Base-by-base conservation (phyloP, 352 stramenopile genomes). In the Globisporangium polare region DNA sequence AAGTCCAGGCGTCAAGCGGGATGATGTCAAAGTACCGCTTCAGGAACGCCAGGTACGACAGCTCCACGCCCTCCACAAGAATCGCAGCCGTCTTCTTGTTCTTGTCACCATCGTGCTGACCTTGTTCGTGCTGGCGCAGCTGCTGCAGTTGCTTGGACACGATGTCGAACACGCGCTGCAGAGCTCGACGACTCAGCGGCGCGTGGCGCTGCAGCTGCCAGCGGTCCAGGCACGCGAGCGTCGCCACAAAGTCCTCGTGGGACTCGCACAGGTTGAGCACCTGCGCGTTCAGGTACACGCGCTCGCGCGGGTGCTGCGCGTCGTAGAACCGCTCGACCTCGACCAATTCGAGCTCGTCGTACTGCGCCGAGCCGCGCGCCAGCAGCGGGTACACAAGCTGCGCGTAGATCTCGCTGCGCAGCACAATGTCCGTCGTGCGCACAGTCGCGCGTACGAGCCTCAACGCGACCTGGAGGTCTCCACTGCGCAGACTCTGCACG, bases 201-300 rank as follows among this genome's bases (percentile, higher is more conserved):
- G 60, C 67, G n/a, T 54, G 58, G 33, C 67, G 58, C 55, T 81
- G 74, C n/a, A 49, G 63, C 22, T 88, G 77, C 75, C 77, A 89
- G 22, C 79, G 75, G 45, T 91, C 77, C 20, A 91, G 56, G 33
- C 77, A 83, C 37, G 77, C 69, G 3, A 91, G 46, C 72, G 85
- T 74, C 2, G 79, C 87, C 26, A 68, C 72, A 22, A 91, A 60
- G 27, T 91, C 79, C 35, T 86, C 66, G 51, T 84, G 86, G 2
- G 77, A 80, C 43, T 86, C 75, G 45, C 81, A 91, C 22, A 89
- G 68, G 50, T 89, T 88, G n/a, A 91, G 47, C 20, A 91, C 63
- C 42, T 89, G 69, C 12, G 81, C 67, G 55, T 86, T 84, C 35
- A 91, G 51, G 15, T 70, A 47, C 18, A 58, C 55, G 45, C 75